Percentiles rank a stretch among this genome's conserved stretches.
Evolutionary conservation across 208 protist species (phyloP).

Genomic region (Plasmodiophora brassicae): DNA sequence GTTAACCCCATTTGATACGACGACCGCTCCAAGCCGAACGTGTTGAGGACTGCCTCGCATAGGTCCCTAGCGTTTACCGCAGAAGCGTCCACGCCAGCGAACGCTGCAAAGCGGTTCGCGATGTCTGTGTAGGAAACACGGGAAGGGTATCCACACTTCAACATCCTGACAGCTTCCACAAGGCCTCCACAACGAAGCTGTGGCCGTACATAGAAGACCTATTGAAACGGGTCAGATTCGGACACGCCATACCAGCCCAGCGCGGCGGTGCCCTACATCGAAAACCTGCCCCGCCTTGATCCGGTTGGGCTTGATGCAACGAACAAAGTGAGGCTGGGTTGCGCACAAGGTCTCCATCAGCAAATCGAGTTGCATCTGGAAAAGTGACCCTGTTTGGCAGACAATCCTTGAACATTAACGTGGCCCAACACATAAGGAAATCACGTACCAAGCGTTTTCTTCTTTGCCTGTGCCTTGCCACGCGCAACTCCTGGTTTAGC

Average conservation of each 20-base stretch:
- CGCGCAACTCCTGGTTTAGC: too few relatives aligned
- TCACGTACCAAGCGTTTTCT: neutral
- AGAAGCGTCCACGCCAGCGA: neutral
- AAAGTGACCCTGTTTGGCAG: neutral
- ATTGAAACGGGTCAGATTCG: too few relatives aligned
- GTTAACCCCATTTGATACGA: slow-evolving; percentile 20
- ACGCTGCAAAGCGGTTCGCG: neutral
- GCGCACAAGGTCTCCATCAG: slow-evolving; percentile 47
- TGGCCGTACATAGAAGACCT: slow-evolving; percentile 15
- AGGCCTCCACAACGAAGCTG: slow-evolving; percentile 29
- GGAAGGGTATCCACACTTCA: slow-evolving; percentile 25
- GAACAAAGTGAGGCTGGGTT: slow-evolving; percentile 51
- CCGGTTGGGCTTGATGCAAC: slow-evolving; percentile 75
- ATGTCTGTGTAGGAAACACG: slow-evolving; percentile 16
- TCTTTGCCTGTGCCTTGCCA: neutral
- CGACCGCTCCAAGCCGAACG: slow-evolving; percentile 26
- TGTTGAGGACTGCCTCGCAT: slow-evolving; percentile 3
- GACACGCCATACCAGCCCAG: too few relatives aligned
- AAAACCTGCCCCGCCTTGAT: slow-evolving; percentile 42
- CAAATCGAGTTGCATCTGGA: slow-evolving; percentile 25
- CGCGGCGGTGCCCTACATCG: too few relatives aligned
- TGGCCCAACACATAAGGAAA: too few relatives aligned
- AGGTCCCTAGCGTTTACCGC: neutral
- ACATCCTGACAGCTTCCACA: slow-evolving; percentile 28
- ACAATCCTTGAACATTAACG: too few relatives aligned